Evolutionary conservation across 2,329 filamentous ascomycete genomes (phyloP).

Genomic region (Colletotrichum lindemuthianum): DNA sequence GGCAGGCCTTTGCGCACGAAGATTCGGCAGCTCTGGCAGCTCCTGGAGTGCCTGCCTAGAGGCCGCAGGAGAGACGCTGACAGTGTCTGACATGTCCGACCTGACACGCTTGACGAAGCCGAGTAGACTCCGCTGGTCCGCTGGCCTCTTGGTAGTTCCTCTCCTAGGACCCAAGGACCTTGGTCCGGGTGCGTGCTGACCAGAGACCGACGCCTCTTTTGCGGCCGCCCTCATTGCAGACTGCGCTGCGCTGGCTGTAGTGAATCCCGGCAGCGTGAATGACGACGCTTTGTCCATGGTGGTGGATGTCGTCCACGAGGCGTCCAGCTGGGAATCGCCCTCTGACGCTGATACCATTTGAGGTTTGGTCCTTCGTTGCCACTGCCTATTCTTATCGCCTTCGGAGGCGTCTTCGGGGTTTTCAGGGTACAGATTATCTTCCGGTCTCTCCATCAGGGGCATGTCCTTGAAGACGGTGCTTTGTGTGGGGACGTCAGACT

Average conservation of each 20-base stretch:
- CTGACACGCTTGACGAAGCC: slow-evolving; percentile 48
- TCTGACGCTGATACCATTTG: slow-evolving; percentile 15
- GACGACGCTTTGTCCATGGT: slow-evolving; percentile 69
- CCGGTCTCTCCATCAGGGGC: slow-evolving; percentile 63
- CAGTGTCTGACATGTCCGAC: slow-evolving; percentile 20
- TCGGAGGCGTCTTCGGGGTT: slow-evolving; percentile 35
- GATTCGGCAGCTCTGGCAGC: slow-evolving; percentile 31
- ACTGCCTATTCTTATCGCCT: slow-evolving; percentile 25
- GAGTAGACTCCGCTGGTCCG: slow-evolving; percentile 55
- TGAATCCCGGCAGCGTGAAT: slow-evolving; percentile 72
- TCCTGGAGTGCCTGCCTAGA: slow-evolving; percentile 20
- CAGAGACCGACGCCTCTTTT: slow-evolving; percentile 35
- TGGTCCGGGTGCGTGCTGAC: slow-evolving; percentile 7
- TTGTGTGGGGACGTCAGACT: slow-evolving; percentile 61
- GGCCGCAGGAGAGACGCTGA: slow-evolving; percentile 31
- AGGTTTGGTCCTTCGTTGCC: slow-evolving; percentile 20
- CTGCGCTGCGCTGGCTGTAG: slow-evolving; percentile 68
- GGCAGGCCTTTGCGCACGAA: slow-evolving; percentile 32
- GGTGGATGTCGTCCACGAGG: slow-evolving; percentile 49
- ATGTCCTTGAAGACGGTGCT: slow-evolving; percentile 63
- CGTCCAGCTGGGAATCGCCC: neutral
- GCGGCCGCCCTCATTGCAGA: slow-evolving; percentile 49
- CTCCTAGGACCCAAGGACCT: slow-evolving; percentile 35
- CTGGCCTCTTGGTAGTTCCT: slow-evolving; percentile 45
- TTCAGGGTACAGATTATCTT: slow-evolving; percentile 76